Evolutionary conservation across 1,284 basidiomycete species (phyloP).

Genomic region (Sanguinoderma infundibulare): DNA sequence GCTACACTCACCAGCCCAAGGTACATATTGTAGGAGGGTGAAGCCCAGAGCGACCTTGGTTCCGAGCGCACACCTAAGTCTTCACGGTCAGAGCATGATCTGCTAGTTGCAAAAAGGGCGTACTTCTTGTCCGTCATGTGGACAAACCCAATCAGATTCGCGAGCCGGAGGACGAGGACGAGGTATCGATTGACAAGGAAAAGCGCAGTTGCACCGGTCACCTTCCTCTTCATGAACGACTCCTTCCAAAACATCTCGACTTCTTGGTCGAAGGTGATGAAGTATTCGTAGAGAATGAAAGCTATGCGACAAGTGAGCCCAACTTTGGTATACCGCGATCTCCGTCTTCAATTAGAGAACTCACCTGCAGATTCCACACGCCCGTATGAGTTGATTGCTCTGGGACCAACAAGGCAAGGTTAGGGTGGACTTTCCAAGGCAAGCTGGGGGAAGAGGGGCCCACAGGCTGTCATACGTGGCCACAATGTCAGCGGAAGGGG

Average conservation of each 20-base stretch:
- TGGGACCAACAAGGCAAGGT: background rate
- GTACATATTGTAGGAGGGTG: slow-evolving; percentile 5
- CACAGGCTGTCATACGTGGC: background rate
- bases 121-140: slow-evolving; percentile 1
- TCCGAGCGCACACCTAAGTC: background rate
- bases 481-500: background rate
- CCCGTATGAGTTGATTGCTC: background rate
- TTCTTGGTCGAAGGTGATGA: slow-evolving; percentile 6
- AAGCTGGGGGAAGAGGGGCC: background rate
- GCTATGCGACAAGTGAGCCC: background rate
- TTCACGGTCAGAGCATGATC: background rate
- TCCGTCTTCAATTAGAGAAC: background rate
- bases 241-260: slow-evolving; percentile 10
- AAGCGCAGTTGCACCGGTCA: background rate
- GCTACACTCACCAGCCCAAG: background rate
- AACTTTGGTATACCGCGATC: too few relatives aligned
- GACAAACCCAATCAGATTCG: slow-evolving; percentile 3
- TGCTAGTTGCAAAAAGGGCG: background rate
- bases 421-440: background rate
- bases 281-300: slow-evolving; percentile 2
- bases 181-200: slow-evolving; percentile 12
- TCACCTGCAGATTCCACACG: background rate
- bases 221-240: background rate
- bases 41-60: background rate
- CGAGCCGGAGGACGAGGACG: background rate